Evolutionary conservation across 768 basidiomycete species (phyloP).

Genomic region (Dentipellis fragilis): DNA sequence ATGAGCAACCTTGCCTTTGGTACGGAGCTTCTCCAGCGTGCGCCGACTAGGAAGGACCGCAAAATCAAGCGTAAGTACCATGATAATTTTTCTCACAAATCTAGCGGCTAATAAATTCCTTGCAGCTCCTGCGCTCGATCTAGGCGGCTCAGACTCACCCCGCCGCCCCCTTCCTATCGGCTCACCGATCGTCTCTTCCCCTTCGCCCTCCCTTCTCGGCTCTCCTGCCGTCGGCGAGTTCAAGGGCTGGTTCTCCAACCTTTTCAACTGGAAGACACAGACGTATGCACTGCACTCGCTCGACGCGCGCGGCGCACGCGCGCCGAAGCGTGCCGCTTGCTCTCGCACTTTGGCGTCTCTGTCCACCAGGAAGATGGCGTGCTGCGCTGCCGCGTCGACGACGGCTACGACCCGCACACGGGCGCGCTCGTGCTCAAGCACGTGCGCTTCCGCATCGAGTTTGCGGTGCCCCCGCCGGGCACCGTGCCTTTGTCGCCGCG

Average conservation of each 20-base stretch:
- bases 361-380: constrained; percentile 45
- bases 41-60: constrained; percentile 37
- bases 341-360: constrained; percentile 53
- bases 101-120: constrained; percentile 6
- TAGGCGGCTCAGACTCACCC: constrained; percentile 28
- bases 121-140: constrained; percentile 48
- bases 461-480: constrained; percentile 25
- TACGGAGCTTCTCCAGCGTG: constrained; percentile 20
- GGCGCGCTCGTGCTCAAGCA: constrained; percentile 51
- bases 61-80: constrained; percentile 43
- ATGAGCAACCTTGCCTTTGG: constrained; percentile 39
- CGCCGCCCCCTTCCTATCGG: constrained; percentile 32
- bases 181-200: constrained; percentile 40
- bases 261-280: constrained; percentile 85
- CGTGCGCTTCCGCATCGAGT: constrained; percentile 79
- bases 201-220: constrained; percentile 28
- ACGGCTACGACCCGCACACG: constrained; percentile 30
- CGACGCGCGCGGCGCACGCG: constrained; percentile 50
- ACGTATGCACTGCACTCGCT: constrained; percentile 45
- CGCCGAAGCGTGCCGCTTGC: constrained; percentile 49
- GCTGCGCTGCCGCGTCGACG: constrained; percentile 45
- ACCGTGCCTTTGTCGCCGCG: constrained; percentile 9
- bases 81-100: not conserved
- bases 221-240: constrained; percentile 77
- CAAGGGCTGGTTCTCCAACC: constrained; percentile 90